A percentile compares a stretch with the other conserved stretches of the same genome.
Conservation (phyloP, 371 early-diverging fungal genomes). For the Smittium mucronatum region DNA sequence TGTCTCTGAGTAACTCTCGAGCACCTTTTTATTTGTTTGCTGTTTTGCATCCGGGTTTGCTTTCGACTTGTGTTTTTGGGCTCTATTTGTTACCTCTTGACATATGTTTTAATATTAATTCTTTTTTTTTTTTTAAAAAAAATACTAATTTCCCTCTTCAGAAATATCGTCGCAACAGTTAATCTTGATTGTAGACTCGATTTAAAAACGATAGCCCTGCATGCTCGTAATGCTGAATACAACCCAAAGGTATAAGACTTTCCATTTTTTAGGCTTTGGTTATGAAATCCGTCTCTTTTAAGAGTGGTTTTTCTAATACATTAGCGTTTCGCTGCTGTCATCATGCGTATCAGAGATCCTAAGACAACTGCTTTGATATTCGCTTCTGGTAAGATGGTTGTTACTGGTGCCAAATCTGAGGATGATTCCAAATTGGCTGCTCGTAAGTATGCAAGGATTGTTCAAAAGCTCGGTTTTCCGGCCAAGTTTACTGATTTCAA, state of each 20-base stretch:
- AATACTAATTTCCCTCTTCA: slow-evolving; percentile 3
- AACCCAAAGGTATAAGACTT: slow-evolving; percentile 95
- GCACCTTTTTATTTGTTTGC: background rate
- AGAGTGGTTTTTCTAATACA: slow-evolving; percentile 31
- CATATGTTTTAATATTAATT: slow-evolving; percentile 12
- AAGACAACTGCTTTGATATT: slow-evolving; percentile 99
- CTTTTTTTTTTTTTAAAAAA: background rate
- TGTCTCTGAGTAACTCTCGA: background rate
- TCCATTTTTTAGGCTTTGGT: background rate
- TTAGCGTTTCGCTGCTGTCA: slow-evolving; percentile 99
- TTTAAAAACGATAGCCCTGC: slow-evolving; percentile 98
- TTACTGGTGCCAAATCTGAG: slow-evolving; percentile 94
- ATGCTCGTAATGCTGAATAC: slow-evolving; percentile 99
- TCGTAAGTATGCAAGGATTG: slow-evolving; percentile 98
- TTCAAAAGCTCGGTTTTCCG: slow-evolving; percentile 98
- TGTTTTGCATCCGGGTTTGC: background rate
- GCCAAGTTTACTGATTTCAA: slow-evolving; percentile 99
- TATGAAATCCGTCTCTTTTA: slow-evolving; percentile 15
- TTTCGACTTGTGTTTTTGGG: no score
- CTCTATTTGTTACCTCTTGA: background rate
- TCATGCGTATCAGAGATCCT: slow-evolving; percentile 99
- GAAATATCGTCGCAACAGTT: slow-evolving; percentile 99
- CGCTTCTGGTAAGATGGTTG: slow-evolving; percentile 99
- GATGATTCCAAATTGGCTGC: slow-evolving; percentile 95
- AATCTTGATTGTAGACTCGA: slow-evolving; percentile 99